These are phyloP conservation scores for Thielaviopsis ethacetica DNA, from an alignment of 2,329 filamentous ascomycete genomes.

Conservation along the genomic window DNA sequence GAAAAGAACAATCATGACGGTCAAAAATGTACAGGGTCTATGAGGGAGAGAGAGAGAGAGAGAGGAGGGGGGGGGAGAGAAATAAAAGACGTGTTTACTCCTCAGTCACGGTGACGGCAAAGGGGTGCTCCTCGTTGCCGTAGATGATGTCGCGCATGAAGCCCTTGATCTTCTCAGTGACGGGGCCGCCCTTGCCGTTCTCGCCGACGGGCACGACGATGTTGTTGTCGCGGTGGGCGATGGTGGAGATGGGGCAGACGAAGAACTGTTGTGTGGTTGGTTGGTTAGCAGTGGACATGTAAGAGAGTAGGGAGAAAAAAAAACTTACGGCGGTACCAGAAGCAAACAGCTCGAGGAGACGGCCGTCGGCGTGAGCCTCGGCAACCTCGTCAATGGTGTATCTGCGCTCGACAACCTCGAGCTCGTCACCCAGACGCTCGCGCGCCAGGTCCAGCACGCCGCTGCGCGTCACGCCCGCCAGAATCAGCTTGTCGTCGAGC, in stretches of 20 bases:
- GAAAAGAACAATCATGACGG: no score
- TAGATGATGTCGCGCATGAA: conserved; percentile 63
- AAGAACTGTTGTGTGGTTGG: conserved; percentile 48
- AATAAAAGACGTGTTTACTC: conserved; percentile 19
- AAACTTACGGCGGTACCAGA: conserved; percentile 65
- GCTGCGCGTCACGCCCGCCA: conserved; percentile 75
- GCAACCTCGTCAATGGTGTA: conserved; percentile 69
- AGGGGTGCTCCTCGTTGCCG: conserved; percentile 49
- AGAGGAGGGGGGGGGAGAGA: no score
- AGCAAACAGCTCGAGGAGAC: conserved; percentile 71
- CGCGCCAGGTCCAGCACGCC: conserved; percentile 60
- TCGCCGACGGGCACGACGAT: conserved; percentile 44
- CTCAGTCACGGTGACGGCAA: conserved; percentile 51
- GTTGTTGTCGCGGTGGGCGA: conserved; percentile 50
- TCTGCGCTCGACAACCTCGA: conserved; percentile 64
- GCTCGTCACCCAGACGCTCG: conserved; percentile 38
- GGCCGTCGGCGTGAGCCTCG: conserved; percentile 55
- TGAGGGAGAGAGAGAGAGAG: no score
- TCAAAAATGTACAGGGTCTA: neutral
- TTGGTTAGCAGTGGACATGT: conserved; percentile 12
- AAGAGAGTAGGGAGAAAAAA: conserved; percentile 1
- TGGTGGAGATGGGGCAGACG: conserved; percentile 48
- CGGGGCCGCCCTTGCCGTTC: conserved; percentile 33
- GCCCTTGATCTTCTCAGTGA: conserved; percentile 46
- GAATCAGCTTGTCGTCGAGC: conserved; percentile 65